Conservation (phyloP, 305 asterid genomes). For the Fraxinus platypoda region DNA sequence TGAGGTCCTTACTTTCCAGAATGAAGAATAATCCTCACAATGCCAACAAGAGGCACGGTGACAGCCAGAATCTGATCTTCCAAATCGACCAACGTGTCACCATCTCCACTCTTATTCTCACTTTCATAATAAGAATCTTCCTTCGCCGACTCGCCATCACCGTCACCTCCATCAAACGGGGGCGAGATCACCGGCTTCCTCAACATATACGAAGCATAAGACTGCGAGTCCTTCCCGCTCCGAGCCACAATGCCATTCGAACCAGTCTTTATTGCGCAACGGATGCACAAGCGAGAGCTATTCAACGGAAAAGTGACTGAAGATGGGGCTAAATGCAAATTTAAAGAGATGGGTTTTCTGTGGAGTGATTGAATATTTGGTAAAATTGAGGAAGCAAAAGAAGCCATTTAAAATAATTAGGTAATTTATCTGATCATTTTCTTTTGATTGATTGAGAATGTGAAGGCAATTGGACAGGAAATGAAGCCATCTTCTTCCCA, state of each 20-base stretch:
- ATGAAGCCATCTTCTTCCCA: too few species aligned
- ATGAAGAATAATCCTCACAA: constrained; percentile 86
- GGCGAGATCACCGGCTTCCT: constrained; percentile 60
- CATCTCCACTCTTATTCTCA: constrained; percentile 39
- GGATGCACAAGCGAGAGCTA: constrained; percentile 20
- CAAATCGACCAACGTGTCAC: constrained; percentile 76
- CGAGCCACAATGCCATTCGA: constrained; percentile 37
- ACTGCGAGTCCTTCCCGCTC: constrained; percentile 30
- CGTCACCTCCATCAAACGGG: constrained; percentile 22
- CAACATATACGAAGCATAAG: constrained; percentile 40
- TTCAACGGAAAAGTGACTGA: constrained; percentile 38
- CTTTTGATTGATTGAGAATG: background rate
- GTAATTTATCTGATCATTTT: background rate
- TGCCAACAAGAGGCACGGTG: constrained; percentile 87
- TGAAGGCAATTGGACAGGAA: background rate
- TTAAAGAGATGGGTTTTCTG: constrained; percentile 43
- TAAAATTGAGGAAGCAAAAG: constrained; percentile 35
- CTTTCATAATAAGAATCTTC: constrained; percentile 31
- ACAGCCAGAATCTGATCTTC: constrained; percentile 92
- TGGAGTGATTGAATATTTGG: constrained; percentile 28
- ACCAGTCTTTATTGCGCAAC: constrained; percentile 35
- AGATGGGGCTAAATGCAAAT: constrained; percentile 39
- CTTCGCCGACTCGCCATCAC: constrained; percentile 22
- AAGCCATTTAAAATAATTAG: constrained; percentile 37
- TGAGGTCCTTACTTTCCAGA: constrained; percentile 62